Evolutionary conservation across 306 rosid species (phyloP).

Genomic region (Dalbergia cultrata): DNA sequence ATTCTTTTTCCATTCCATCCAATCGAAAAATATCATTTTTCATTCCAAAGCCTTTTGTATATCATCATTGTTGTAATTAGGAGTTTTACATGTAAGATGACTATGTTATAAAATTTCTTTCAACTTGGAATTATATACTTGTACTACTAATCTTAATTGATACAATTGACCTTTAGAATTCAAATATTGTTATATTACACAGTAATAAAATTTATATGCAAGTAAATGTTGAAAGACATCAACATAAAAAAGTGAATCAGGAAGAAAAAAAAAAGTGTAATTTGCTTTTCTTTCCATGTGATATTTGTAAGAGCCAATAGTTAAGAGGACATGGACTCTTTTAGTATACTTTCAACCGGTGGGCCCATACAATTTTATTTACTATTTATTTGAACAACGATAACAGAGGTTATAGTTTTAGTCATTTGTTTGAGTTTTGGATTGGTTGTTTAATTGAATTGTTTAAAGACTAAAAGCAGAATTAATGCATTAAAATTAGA

Average conservation of each 20-base stretch:
- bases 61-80: not conserved
- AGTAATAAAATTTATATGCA: no score
- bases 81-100: not conserved
- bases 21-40: not conserved
- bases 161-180: not conserved
- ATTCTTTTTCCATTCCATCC: constrained; percentile 20
- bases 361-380: not conserved
- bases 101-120: not conserved
- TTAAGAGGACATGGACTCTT: not conserved
- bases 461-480: not conserved
- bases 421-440: not conserved
- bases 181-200: not conserved
- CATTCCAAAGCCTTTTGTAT: not conserved
- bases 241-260: no score
- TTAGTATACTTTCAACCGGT: not conserved
- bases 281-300: not conserved
- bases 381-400: not conserved
- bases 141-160: not conserved
- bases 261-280: no score
- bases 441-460: not conserved
- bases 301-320: not conserved
- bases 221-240: no score
- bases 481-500: not conserved
- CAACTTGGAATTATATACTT: not conserved
- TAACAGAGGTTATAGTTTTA: not conserved